Conservation (phyloP, 805 yeast species). For the Jamesozyma hellenica region DNA sequence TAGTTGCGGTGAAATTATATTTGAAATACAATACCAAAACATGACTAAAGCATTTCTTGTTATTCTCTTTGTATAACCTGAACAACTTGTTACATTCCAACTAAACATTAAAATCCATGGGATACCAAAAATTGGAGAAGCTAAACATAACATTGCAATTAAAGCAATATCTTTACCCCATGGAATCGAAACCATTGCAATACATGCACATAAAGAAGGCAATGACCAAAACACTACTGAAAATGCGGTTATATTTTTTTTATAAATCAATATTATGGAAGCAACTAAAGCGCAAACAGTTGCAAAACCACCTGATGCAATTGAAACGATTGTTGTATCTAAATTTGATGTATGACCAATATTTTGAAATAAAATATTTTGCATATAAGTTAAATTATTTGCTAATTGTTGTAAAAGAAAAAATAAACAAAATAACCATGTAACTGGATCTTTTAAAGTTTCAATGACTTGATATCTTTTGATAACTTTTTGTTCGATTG, state of each 20-base stretch:
- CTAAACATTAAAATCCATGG: conserved; percentile 33
- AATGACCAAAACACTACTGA: conserved; percentile 32
- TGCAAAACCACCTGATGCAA: conserved; percentile 43
- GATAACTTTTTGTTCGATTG: conserved; percentile 38
- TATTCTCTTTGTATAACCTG: conserved; percentile 44
- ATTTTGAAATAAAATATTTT: conserved; percentile 37
- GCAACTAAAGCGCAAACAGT: conserved; percentile 34
- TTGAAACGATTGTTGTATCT: conserved; percentile 43
- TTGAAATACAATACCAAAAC: conserved; percentile 39
- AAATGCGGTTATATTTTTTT: conserved; percentile 33
- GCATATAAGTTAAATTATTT: conserved; percentile 45
- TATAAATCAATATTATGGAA: conserved; percentile 26
- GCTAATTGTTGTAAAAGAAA: conserved; percentile 40
- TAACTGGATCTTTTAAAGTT: conserved; percentile 39
- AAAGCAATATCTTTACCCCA: conserved; percentile 38
- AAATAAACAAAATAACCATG: conserved; percentile 35
- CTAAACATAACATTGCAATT: conserved; percentile 39
- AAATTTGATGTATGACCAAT: conserved; percentile 36
- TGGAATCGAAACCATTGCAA: conserved; percentile 37
- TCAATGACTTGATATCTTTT: conserved; percentile 43
- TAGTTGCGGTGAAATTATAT: conserved; percentile 47
- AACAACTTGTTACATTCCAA: conserved; percentile 29
- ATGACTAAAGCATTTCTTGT: conserved; percentile 37
- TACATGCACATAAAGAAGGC: conserved; percentile 38
- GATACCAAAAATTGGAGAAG: conserved; percentile 37